These are phyloP conservation scores for Albifimbria verrucaria DNA, from an alignment of 2,329 filamentous ascomycete genomes.

Conservation along the genomic window DNA sequence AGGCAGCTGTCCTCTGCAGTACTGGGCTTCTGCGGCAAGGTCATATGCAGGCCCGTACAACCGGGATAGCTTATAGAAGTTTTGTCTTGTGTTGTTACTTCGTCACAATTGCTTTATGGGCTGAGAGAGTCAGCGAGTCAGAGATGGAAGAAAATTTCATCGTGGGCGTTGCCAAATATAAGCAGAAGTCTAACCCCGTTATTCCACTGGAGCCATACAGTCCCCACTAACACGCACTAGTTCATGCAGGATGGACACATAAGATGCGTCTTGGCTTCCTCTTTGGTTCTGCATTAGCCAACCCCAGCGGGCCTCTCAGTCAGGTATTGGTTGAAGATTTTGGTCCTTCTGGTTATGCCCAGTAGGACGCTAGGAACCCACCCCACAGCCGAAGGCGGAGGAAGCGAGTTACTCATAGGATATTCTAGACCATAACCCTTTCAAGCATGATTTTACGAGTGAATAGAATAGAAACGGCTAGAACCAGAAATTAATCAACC, in stretches of 20 bases:
- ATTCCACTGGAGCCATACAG: not conserved
- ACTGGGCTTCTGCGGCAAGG: not conserved
- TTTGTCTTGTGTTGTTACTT: not conserved
- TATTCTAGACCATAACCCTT: no score
- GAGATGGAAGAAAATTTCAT: not conserved
- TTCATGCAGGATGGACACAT: not conserved
- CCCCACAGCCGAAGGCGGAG: no score
- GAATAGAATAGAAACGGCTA: no score
- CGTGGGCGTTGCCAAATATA: not conserved
- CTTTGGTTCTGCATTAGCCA: no score
- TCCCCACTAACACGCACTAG: not conserved
- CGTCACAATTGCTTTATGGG: not conserved
- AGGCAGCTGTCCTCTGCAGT: slow-evolving; percentile 27
- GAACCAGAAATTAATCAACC: no score
- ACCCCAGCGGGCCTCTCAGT: no score
- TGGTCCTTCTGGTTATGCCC: no score
- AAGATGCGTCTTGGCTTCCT: not conserved
- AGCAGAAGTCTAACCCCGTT: not conserved
- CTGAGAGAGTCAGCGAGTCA: not conserved
- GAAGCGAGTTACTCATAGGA: no score
- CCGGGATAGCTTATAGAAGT: not conserved
- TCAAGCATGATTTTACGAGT: no score
- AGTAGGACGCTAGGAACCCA: no score
- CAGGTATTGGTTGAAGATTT: no score
- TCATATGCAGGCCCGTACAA: not conserved